Base-by-base conservation (phyloP, 805 yeast genomes). In the Ogataea nitratoaversa region DNA sequence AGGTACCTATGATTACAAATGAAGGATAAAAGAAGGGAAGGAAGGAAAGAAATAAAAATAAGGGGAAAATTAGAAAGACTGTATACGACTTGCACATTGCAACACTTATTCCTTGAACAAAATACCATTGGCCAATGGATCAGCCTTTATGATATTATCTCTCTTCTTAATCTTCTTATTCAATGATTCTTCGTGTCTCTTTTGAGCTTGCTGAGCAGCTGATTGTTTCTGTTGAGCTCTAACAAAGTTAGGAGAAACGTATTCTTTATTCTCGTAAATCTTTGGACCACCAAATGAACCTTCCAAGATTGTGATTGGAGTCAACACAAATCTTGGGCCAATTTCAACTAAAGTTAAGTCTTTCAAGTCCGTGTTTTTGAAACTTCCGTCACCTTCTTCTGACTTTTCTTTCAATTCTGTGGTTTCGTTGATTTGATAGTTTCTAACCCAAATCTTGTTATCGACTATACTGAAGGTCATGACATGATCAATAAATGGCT, bases 251-350 rank as follows among this genome's bases (percentile, higher is more conserved):
- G 99, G 99, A 44, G 96, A 86, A 35, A 93, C 96, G 65, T 86
- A 93, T 66, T 91, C 93, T 71, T 87, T 90, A 71, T 93, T 93
- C 59, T 93, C 98, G 66, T 87, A 93, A 50, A 93, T 89, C 74
- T 90, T 88, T 49, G 98, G 96, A 17, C 99, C 99, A 41, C 96
- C 91, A 56, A 93, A 93, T 2, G 97, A 88, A 36, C 99, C 99
- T 69, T 93, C 98, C 48, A 91, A 73, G 38, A 93, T 79, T 44
- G 95, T 82, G 52, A 93, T 90, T 48, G 84, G 81, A 3, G 98
- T 91, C 70, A 93, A 73, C 25, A 93, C 98, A 50, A 89, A 83
- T 63, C 99, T 78, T 38, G 99, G 99, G 3, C 99, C 99, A 52
- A 93, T 88, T 70, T 93, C 99, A 43, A 93, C 84, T 53, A 93